Evolutionary conservation across 2,329 filamentous ascomycete species (phyloP), one percentile per base, ranked within the genome.

Genomic region (Apiospora saccharicola): DNA sequence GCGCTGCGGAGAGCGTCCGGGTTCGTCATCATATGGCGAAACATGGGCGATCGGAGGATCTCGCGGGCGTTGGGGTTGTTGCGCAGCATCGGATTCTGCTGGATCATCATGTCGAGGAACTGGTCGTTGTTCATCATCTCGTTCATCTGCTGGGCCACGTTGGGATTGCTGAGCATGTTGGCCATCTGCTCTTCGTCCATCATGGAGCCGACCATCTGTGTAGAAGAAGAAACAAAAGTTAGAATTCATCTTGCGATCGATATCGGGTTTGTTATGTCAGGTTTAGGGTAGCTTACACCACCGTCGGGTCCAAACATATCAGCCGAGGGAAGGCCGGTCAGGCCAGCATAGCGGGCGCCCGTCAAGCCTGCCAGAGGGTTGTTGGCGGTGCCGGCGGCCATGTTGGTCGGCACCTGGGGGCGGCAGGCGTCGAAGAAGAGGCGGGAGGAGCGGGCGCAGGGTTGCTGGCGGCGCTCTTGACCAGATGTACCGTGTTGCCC

Each of bases 41-140:
- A 95, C 75, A 95, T 90, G 0, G 95, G 95, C 34, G 95, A 96
- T 73, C 94, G 92, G 78, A 99, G 90, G 83, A 98, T 92, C 79
- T 97, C 91, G 77, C 95, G 90, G 30, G 94, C 93, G 73, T 92
- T 90, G 53, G 93, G 93, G 82, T 93, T 90, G 73, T 90, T 88
- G 77, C 92, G 89, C 24, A 95, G 86, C 88, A 94, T 92, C 2
- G 96, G 96, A 80, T 98, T 98, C 79, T 93, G 90, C 78, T 96
- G 91, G 77, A 99, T 95, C 89, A 98, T 94, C 89, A 97, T 94
- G 80, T 98, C 94, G 80, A 98, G 90, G 77, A 99, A 93, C 24
- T 92, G 90, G n/a, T 96, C 96, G 83, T 98, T 98, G 82, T 95
- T 94, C 81, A 99, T 92, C 47, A 95, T 94, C 83, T 98, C 96